Conservation (phyloP, 108 stramenopile species). For the Nannochloropsis gaditana region DNA sequence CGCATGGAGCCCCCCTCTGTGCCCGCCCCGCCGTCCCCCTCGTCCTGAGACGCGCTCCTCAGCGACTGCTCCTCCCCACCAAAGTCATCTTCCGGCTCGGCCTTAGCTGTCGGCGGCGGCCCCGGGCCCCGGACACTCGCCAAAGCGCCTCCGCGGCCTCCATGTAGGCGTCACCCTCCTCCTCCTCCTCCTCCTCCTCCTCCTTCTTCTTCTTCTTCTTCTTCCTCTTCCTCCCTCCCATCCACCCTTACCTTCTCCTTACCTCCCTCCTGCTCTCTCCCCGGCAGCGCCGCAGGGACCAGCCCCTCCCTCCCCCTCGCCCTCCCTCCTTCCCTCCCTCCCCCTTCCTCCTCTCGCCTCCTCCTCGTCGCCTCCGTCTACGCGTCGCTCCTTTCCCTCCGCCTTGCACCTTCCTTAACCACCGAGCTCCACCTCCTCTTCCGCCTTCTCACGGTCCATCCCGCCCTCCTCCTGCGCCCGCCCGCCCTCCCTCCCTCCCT, state of each 20-base stretch:
- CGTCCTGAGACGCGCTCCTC: background rate
- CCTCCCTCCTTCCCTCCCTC: background rate
- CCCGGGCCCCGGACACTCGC: background rate
- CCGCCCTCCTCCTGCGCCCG: too few species aligned
- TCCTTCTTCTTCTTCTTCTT: background rate
- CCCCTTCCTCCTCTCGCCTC: background rate
- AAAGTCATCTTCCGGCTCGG: background rate
- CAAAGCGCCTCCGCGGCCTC: background rate
- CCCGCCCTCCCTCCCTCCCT: too few species aligned
- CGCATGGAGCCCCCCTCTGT: background rate
- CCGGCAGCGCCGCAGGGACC: background rate
- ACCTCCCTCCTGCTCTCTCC: background rate
- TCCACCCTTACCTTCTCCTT: background rate
- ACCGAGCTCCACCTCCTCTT: background rate
- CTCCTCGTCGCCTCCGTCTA: background rate
- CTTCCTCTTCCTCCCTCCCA: background rate
- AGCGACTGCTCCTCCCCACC: background rate
- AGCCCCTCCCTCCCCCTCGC: background rate
- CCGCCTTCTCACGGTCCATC: background rate
- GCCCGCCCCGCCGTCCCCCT: background rate
- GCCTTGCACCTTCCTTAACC: background rate
- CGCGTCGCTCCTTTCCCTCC: background rate
- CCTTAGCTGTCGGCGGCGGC: background rate
- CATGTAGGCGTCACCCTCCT: background rate
- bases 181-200: background rate